Base-by-base conservation (phyloP, 2,329 filamentous ascomycete genomes). In the Alternaria hordeiaustralica region DNA sequence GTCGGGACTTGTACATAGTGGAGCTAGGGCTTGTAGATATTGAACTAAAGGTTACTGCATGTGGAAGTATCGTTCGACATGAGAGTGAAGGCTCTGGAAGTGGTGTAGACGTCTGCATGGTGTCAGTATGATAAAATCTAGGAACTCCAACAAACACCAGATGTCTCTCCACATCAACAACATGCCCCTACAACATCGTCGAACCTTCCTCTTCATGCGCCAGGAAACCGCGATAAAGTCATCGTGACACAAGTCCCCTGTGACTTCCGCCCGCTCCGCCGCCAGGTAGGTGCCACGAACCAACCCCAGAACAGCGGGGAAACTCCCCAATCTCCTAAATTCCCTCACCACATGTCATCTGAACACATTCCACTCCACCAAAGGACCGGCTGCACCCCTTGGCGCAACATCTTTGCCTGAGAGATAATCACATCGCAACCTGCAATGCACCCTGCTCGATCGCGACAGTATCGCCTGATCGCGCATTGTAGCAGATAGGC, bases 341-440 rank as follows among this genome's bases (percentile, higher is more conserved):
- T 53, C 49, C 49, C 49, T 53, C 49, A 53, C 28, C 30, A 9
- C 30, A 41, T 53, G 49, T 53, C 49, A 53, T 53, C 49, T 53
- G 49, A 53, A 28, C 49, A 53, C 13, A 9, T 18, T 5, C 28
- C 20, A 53, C 49, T 53, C 49, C 49, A 53, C 49, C 49, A 41
- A 53, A 53, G 49, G 49, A 53, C 49, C 49, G 49, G 49, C 28
- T 53, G 30, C 13, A 36, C 13, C 6, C 28, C 49, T 53, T 53
- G 49, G 49, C 49, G 20, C 49, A 53, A 21, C n/a, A 53, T 41
- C 30, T 53, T 41, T 15, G 13, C 21, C 28, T 53, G 28, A 15
- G 8, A 53, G 9, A 41, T 36, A 26, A 36, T 36, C 33, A 13
- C 49, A 53, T 36, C 28, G 49, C 49, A 36, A 33, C 20, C 11